phyloP scores from a whole-genome alignment of 495 filamentous ascomycete genomes.

The Penicillium roqueforti region DNA sequence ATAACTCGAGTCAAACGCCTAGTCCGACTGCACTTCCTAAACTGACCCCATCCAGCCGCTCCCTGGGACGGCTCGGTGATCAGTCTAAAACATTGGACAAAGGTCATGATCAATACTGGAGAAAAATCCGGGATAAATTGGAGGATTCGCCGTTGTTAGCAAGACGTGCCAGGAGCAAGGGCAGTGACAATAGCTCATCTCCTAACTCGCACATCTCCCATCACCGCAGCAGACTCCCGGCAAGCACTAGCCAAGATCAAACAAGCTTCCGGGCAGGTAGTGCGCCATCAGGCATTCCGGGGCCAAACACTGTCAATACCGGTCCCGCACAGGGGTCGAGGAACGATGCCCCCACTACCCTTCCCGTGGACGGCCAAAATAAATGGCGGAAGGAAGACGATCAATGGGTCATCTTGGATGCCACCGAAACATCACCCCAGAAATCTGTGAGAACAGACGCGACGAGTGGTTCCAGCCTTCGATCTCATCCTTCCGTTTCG shows the following conservation, averaged over 20 bases:
- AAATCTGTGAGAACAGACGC: conserved; percentile 21
- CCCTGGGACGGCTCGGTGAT: conserved; percentile 13
- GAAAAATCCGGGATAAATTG: conserved; percentile 28
- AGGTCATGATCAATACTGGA: conserved; percentile 32
- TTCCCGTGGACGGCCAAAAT: conserved; percentile 12
- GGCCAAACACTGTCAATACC: conserved; percentile 20
- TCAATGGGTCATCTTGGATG: conserved; percentile 21
- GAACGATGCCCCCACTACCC: conserved; percentile 4
- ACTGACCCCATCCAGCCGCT: conserved; percentile 10
- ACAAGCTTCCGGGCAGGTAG: conserved; percentile 21
- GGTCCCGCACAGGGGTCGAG: conserved; percentile 6
- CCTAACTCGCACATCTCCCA: conserved; percentile 2
- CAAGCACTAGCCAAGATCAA: conserved; percentile 17
- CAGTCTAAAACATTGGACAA: conserved; percentile 19
- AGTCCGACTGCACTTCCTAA: conserved; percentile 24
- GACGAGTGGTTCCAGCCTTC: conserved; percentile 27
- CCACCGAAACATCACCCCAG: conserved; percentile 15
- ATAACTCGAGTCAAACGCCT: conserved; percentile 17
- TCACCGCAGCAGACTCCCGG: conserved; percentile 10
- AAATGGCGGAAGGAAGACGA: conserved; percentile 27
- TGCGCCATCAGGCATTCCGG: conserved; percentile 28
- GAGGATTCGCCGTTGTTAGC: conserved; percentile 26
- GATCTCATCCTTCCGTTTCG: conserved; percentile 33
- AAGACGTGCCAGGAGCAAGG: conserved; percentile 18
- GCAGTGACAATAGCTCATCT: conserved; percentile 19